These are phyloP conservation scores for Solanum chmielewskii DNA, from an alignment of 257 asterid species.

Conservation along the genomic window DNA sequence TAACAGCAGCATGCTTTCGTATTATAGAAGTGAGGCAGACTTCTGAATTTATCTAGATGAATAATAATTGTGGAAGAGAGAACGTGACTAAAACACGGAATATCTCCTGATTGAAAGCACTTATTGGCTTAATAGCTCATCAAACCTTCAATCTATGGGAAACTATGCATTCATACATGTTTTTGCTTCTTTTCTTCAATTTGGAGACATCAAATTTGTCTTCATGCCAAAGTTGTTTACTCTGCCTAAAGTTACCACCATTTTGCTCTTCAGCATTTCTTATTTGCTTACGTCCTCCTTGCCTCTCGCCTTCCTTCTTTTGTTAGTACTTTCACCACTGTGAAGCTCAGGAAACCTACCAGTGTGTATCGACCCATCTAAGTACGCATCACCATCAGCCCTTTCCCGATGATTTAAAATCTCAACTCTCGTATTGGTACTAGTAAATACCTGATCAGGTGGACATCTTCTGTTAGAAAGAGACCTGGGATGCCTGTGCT, in stretches of 20 bases:
- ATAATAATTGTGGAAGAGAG: not conserved
- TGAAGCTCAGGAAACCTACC: not conserved
- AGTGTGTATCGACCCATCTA: not conserved
- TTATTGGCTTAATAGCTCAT: not conserved
- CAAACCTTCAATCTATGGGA: not conserved
- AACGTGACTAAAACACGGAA: not conserved
- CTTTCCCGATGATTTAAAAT: conserved; percentile 47
- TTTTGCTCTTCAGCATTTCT: conserved; percentile 53
- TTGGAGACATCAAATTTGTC: conserved; percentile 49
- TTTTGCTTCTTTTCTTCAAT: conserved; percentile 38
- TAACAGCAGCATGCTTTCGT: not conserved
- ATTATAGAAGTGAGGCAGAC: not conserved
- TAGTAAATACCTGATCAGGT: conserved; percentile 27
- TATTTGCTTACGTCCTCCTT: conserved; percentile 32
- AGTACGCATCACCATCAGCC: conserved; percentile 31
- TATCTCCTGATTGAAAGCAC: not conserved
- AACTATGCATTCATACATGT: not conserved
- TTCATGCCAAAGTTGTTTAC: conserved; percentile 30
- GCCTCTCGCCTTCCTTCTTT: conserved; percentile 63
- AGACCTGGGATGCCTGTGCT: conserved; percentile 39
- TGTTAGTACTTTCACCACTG: conserved; percentile 40
- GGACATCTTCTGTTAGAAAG: conserved; percentile 39
- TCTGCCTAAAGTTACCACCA: conserved; percentile 33
- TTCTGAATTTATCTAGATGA: not conserved
- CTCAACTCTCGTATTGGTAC: conserved; percentile 43